A percentile compares a stretch with the other conserved stretches of the same genome.
These are phyloP conservation scores for Capsicum rhomboideum DNA, from an alignment of 257 asterid species.

Conservation along the genomic window DNA sequence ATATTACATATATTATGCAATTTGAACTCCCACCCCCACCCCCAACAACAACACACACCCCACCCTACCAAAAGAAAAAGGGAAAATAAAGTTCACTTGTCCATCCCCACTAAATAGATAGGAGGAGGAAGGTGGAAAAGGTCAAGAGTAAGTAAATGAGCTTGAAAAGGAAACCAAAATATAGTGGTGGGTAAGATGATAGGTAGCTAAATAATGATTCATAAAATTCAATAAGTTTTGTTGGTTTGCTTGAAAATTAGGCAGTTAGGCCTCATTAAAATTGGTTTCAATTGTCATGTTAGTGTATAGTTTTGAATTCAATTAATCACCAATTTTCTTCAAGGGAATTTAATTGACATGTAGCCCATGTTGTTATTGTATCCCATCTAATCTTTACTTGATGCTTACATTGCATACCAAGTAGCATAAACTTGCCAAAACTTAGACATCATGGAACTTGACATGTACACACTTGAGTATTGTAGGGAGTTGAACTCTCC, in stretches of 20 bases:
- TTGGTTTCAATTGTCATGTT: background rate
- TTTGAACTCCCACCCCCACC: background rate
- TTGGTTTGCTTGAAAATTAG: constrained; percentile 9
- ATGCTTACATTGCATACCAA: background rate
- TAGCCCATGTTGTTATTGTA: too few relatives aligned
- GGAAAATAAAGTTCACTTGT: background rate
- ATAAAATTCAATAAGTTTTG: constrained; percentile 12
- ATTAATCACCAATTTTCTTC: background rate
- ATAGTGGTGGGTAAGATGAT: constrained; percentile 24
- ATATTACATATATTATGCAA: background rate
- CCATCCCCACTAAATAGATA: background rate
- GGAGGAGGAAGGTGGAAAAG: constrained; percentile 5
- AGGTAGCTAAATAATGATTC: constrained; percentile 4
- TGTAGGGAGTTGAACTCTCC: background rate
- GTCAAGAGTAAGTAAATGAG: constrained; percentile 10
- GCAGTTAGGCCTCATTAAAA: background rate
- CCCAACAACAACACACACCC: too few relatives aligned
- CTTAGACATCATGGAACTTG: background rate
- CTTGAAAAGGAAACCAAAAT: constrained; percentile 11
- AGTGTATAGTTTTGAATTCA: constrained; percentile 1
- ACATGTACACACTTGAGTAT: background rate
- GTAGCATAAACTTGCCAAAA: background rate
- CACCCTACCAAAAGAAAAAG: background rate
- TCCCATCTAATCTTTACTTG: background rate
- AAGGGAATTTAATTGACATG: background rate